phyloP scores from a whole-genome alignment of 129 eudicot genomes.

The Flaveria trinervia region DNA sequence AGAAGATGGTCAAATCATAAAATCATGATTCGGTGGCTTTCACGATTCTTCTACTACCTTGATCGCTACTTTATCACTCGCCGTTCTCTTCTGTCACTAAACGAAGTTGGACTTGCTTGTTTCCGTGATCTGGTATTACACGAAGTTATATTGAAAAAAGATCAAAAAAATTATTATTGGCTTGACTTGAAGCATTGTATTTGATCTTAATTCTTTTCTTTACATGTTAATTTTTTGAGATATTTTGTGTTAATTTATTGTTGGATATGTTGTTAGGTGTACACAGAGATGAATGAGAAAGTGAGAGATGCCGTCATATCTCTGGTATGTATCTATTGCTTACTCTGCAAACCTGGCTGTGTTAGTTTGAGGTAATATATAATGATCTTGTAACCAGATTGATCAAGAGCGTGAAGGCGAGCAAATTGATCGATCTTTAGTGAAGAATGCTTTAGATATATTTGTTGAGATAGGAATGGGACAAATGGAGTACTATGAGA shows the following conservation, averaged over 20 bases:
- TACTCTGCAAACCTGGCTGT: not conserved
- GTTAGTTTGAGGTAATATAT: not conserved
- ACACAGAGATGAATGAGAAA: constrained; percentile 69
- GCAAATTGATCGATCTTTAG: constrained; percentile 88
- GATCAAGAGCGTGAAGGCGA: constrained; percentile 96
- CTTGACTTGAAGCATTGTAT: not conserved
- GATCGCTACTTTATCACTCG: constrained; percentile 88
- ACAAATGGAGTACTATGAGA: constrained; percentile 79
- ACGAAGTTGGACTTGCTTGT: constrained; percentile 91
- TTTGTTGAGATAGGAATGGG: constrained; percentile 98
- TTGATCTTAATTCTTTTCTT: not conserved
- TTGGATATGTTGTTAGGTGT: constrained; percentile 52
- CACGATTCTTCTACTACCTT: constrained; percentile 81
- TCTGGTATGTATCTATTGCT: constrained; percentile 53
- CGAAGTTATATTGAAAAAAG: not conserved
- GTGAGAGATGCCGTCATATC: constrained; percentile 96
- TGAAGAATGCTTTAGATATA: constrained; percentile 90
- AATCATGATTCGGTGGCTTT: constrained; percentile 96
- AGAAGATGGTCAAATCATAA: constrained; percentile 91
- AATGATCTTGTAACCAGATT: constrained; percentile 45
- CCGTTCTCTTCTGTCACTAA: constrained; percentile 74
- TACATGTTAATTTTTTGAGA: not conserved
- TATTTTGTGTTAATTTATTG: not conserved
- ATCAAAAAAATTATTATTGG: not conserved
- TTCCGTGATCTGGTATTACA: constrained; percentile 77